These are phyloP conservation scores for Penicillium sp. DNA, from an alignment of 2,329 filamentous ascomycete species.

Conservation along the genomic window DNA sequence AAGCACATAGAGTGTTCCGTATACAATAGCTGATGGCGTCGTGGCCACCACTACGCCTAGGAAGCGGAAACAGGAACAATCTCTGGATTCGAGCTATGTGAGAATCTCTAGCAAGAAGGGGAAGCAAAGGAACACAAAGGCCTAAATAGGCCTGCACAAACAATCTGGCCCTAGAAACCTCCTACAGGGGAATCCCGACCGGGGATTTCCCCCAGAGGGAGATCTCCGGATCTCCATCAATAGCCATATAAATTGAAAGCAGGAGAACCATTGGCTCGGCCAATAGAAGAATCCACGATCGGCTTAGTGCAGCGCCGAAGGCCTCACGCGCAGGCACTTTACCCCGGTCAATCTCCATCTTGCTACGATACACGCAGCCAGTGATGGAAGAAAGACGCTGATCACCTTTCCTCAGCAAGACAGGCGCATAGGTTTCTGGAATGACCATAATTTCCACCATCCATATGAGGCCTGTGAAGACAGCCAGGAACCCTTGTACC, in stretches of 20 bases:
- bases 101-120: too few species aligned
- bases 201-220: too few species aligned
- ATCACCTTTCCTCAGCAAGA: constrained; percentile 30
- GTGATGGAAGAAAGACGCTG: not conserved
- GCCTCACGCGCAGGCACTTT: constrained; percentile 34
- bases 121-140: too few species aligned
- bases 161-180: too few species aligned
- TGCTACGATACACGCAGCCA: not conserved
- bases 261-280: constrained; percentile 55
- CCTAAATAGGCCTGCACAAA: too few species aligned
- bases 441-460: constrained; percentile 31
- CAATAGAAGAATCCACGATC: constrained; percentile 54
- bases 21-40: too few species aligned
- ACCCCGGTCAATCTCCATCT: not conserved
- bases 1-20: constrained; percentile 55
- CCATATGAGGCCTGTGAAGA: constrained; percentile 38
- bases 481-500: constrained; percentile 40
- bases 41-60: too few species aligned
- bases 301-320: constrained; percentile 51
- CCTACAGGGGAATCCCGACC: too few species aligned
- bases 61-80: too few species aligned
- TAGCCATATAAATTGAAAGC: constrained; percentile 53
- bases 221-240: too few species aligned
- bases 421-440: constrained; percentile 40
- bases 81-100: too few species aligned